Evolutionary conservation across 495 filamentous ascomycete species (phyloP), one percentile per base, ranked within the genome.

Genomic region (Penicillium paradoxum): DNA sequence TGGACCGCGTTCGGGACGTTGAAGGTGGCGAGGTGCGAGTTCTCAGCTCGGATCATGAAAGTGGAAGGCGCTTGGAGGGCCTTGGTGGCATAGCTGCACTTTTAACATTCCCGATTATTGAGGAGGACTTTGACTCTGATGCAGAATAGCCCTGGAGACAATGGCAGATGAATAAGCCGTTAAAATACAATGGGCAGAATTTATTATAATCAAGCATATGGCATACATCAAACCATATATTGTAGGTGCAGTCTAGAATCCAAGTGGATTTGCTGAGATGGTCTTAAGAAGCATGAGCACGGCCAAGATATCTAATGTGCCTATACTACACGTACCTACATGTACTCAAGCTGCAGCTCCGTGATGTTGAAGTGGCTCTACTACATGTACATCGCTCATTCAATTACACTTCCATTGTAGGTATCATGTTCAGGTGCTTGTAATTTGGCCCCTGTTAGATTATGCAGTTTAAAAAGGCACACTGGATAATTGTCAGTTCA

Each of bases 31-130:
- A 97, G 59, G 86, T 88, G 1, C 82, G 90, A 45, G 77, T 97
- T 22, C 69, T 97, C 39, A 97, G 95, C 60, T 90, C 86, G 55
- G 85, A 93, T 60, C 92, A 97, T 68, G 93, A 96, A 74, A 97
- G 93, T 72, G 93, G 93, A 15, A 85, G 86, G 69, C 73, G 90
- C 50, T 71, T 98, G 38, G 92, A 96, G 51, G 83, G 80, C 3
- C 62, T 98, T 52, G 92, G 93, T 1, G 87, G 90, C 6, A 85
- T 98, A 53, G 95, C 91, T 19, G 89, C 91, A 11, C 86, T 97
- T 27, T 73, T 95, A 56, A 96, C 92, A 4, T 98, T 90, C 61
- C 92, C 95, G 1, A 69, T 98, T 54, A 79, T 80, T 3, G 83
- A 87, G 3, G 83, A 82, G 33, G 81, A 79, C 38, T 43, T 65